Evolutionary conservation across 768 basidiomycete species (phyloP), one percentile per base, ranked within the genome.

Genomic region (Boletus reticulatus): DNA sequence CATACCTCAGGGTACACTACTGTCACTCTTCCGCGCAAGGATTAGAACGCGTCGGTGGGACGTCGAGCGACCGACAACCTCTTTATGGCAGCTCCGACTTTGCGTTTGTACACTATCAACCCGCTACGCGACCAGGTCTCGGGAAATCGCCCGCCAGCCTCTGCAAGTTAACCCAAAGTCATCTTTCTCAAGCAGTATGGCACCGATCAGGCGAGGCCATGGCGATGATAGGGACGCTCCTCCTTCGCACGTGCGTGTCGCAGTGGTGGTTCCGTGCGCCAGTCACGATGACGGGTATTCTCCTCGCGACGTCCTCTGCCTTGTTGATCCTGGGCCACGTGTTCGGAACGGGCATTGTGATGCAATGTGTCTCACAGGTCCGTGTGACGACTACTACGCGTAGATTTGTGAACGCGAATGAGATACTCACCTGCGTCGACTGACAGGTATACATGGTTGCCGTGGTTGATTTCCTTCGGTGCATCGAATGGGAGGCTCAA

Each of bases 251-350:
- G 20, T 62, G 31, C 1, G 46, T 42, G 12, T 50, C 46, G 22
- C 50, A 41, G 43, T 55, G 50, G 50, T 62, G 57, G 54, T 63
- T 59, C 37, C 27, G 29, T n/a, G 39, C 39, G 14, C 57, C 57
- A 7, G 31, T 52, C 10, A 29, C 27, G 13, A 29, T 41, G 43
- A 48, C 44, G 2, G 51, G 54, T 17, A 9, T 50, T 2, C 31
- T 55, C 27, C 17, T 63, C 6, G 51, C 34, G 5, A 8, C 37
- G 3, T 45, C 29, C 36, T 13, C n/a, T 44, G 27, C 11, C 17
- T 7, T 52, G 44, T 43, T 19, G 38, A 43, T 19, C 3, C 11
- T 50, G 11, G 44, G 20, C 1, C 31, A 32, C 19, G 1, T 51
- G 17, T 31, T 50, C 4, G 37, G 36, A 19, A 9, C 41, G 37